Evolutionary conservation across 129 eudicot genomes (phyloP).

Genomic region (Flaveria sonorensis): DNA sequence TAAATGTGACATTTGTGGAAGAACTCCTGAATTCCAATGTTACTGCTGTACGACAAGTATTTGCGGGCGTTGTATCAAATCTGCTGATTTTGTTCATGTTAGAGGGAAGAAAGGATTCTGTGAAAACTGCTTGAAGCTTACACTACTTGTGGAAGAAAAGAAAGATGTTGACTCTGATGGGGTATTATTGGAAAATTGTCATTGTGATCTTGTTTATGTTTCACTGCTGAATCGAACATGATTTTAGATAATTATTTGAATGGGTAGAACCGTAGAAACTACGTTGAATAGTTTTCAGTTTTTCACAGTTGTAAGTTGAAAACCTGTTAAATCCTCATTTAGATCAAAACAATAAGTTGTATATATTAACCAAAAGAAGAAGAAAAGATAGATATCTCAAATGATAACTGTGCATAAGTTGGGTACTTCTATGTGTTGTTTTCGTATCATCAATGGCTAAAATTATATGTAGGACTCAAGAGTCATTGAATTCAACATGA

Average conservation of each 20-base stretch:
- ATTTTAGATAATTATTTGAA: background rate
- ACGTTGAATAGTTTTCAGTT: background rate
- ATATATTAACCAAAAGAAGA: too few relatives aligned
- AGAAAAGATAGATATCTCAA: too few relatives aligned
- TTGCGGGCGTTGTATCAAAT: slow-evolving; percentile 54
- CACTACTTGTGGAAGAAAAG: slow-evolving; percentile 68
- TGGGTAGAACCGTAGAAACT: background rate
- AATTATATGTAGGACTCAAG: background rate
- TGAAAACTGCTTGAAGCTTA: slow-evolving; percentile 59
- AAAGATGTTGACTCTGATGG: slow-evolving; percentile 75
- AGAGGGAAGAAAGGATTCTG: slow-evolving; percentile 75
- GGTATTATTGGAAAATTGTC: slow-evolving; percentile 44
- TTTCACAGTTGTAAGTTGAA: background rate
- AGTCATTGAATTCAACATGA: background rate
- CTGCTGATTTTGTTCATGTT: slow-evolving; percentile 53
- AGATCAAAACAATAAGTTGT: background rate
- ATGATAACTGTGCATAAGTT: background rate
- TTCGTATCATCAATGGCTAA: background rate
- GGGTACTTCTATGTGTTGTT: background rate
- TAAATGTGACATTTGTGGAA: slow-evolving; percentile 42
- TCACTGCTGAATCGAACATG: background rate
- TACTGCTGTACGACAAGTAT: slow-evolving; percentile 62
- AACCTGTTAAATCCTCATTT: background rate
- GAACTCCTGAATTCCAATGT: slow-evolving; percentile 50
- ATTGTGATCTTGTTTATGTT: background rate